A percentile compares a stretch with the other conserved stretches of the same genome.
Evolutionary conservation across 495 filamentous ascomycete species (phyloP).

Genomic region (Aspergillus egyptiacus): DNA sequence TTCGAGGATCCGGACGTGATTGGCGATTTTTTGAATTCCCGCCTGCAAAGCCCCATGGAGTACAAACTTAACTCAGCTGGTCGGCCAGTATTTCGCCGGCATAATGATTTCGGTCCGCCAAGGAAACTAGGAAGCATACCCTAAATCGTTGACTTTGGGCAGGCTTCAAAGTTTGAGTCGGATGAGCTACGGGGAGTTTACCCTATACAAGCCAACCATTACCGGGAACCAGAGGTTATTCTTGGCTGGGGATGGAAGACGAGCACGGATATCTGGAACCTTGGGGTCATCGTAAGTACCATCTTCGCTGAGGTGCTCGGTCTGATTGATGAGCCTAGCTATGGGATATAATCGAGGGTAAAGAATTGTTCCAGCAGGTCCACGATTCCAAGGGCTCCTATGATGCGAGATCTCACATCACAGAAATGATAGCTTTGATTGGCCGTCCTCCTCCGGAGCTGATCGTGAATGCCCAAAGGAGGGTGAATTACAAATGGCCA

Average conservation of each 20-base stretch:
- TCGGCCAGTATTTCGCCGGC: slow-evolving; percentile 24
- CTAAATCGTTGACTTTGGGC: slow-evolving; percentile 80
- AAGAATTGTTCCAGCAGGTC: slow-evolving; percentile 33
- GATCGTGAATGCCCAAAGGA: slow-evolving; percentile 23
- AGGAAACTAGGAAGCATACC: slow-evolving; percentile 17
- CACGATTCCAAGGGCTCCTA: slow-evolving; percentile 17
- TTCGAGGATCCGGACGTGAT: slow-evolving; percentile 30
- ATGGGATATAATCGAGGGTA: slow-evolving; percentile 41
- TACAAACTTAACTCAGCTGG: slow-evolving; percentile 21
- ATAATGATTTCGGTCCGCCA: slow-evolving; percentile 29
- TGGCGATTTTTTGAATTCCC: slow-evolving; percentile 19
- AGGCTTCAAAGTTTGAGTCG: slow-evolving; percentile 52
- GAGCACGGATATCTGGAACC: slow-evolving; percentile 36
- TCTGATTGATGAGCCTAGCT: slow-evolving; percentile 22
- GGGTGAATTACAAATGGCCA: slow-evolving; percentile 15
- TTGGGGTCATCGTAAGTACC: slow-evolving; percentile 36
- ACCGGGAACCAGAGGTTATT: slow-evolving; percentile 37
- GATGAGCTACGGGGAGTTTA: slow-evolving; percentile 13
- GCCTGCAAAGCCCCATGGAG: slow-evolving; percentile 21
- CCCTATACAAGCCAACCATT: slow-evolving; percentile 32
- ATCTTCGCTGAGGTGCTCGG: background rate
- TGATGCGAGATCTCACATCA: slow-evolving; percentile 29
- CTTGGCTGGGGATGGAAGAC: slow-evolving; percentile 32
- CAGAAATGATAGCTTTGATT: slow-evolving; percentile 38
- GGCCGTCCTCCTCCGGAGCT: slow-evolving; percentile 35